Evolutionary conservation across 192 early-diverging fungal species (phyloP), one percentile per base, ranked within the genome.

Genomic region (Paraglomus brasilianum): DNA sequence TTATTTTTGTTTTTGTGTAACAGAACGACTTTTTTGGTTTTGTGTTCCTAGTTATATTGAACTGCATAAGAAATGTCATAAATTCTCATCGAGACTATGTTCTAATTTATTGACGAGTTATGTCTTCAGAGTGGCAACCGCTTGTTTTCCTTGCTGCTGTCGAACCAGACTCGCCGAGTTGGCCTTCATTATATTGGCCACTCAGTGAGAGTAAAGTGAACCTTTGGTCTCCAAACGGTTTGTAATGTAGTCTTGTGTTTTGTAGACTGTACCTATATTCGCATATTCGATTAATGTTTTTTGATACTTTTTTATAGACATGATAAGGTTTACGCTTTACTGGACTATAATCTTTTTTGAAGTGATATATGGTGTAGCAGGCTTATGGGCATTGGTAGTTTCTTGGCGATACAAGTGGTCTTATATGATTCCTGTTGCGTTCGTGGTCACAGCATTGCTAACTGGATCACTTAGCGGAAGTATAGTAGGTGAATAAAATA

Each of bases 311-410:
- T 56, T 42, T 40, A 19, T 65, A 88, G 88, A 87, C 50, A 87
- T 90, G 11, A 82, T 83, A 78, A 66, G 61, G 0, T 88, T 81
- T 58, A 87, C 87, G 6, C 67, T 85, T 4, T 60, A 84, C 14
- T 90, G 88, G 88, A 84, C 85, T 7, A 41, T 87, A 40, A 78
- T 90, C 56, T 81, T 87, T 40, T 85, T 81, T 66, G 66, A 80
- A 17, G 55, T 72, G 5, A 78, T 88, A 43, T 90, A 88, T 77
- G 74, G 83, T 64, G 55, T 83, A 43, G 88, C 88, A 21, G 88
- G 82, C 41, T 47, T 79, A 11, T 83, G 82, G 80, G 80, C 81
- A 36, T 85, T 76, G 61, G 24, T 77, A 5, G 82, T 83, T 36
- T 85, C 83, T 77, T 64, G 70, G 17, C 69, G 83, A 56, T 75